Base-by-base conservation (phyloP, 1,139 yeast species). In the Nakaseomyces kungkrabaensis region DNA sequence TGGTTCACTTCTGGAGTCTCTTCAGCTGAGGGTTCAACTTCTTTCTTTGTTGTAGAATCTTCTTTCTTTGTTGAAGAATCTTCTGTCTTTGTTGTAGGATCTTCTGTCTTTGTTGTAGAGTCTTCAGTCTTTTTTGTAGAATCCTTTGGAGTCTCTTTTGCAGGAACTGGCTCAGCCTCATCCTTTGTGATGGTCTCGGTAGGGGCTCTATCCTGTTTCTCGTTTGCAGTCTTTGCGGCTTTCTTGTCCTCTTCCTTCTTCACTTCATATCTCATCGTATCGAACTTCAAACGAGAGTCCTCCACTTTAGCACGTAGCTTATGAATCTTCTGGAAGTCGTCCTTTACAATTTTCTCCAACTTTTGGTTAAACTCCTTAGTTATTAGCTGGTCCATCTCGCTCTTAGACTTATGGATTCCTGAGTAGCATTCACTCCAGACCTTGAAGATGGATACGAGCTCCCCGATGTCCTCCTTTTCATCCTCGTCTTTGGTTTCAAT, bases 261-360 rank as follows among this genome's bases (percentile, higher is more conserved):
- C 27, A 72, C 67, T 54, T 76, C 79, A 50, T 77, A 71, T 65
- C 92, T 75, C 56, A 80, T 68, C n/a, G 81, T 72, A 65, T 85
- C 94, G 63, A 85, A 83, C 53, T 77, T 81, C 51, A 77, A 72
- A 67, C 92, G 77, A 5, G 87, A 78, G 38, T 77, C 72, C 62
- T 84, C 86, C 29, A 85, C 95, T 52, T 74, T 76, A 62, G 76
- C 79, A 64, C 94, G 78, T 60, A 80, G 72, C 54, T 75, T 77
- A 53, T 74, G 72, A 32, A 83, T 83, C 60, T 77, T 77, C 54
- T 76, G 77, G 66, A 84, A 84, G 57, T 78, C 81, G 50, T 73
- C 72, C 54, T 78, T 72, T 56, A 85, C 71, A 34, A 77, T 67
- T 24, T 68, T 67, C 46, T 76, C 76, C 56, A 85, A 69, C 57